These are phyloP conservation scores for Monosporozyma yasuniensis DNA, from an alignment of 805 yeast species.

Conservation along the genomic window DNA sequence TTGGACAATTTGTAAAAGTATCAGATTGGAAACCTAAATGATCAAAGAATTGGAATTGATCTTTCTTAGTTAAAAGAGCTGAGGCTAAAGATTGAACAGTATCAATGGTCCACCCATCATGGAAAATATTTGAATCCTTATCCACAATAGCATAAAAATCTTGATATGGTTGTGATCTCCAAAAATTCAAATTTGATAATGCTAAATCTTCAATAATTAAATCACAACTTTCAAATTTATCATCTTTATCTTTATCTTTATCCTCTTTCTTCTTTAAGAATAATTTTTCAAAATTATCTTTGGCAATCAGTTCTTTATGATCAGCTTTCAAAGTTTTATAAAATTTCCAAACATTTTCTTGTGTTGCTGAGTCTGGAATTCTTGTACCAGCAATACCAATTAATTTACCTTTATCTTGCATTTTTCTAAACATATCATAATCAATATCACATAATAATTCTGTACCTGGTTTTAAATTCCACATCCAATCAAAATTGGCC, in stretches of 20 bases:
- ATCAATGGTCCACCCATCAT: conserved; percentile 84
- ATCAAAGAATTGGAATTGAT: conserved; percentile 57
- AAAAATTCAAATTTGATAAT: conserved; percentile 47
- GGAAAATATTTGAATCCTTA: conserved; percentile 66
- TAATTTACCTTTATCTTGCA: conserved; percentile 58
- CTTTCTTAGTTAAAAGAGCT: conserved; percentile 53
- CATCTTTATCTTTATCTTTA: conserved; percentile 31
- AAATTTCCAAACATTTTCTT: conserved; percentile 59
- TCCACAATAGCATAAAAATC: conserved; percentile 59
- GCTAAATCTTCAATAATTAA: neutral
- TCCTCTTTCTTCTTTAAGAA: conserved; percentile 49
- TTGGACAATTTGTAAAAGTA: conserved; percentile 45
- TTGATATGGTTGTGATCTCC: conserved; percentile 55
- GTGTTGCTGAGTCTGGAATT: conserved; percentile 61
- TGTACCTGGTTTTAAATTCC: conserved; percentile 84
- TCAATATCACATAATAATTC: conserved; percentile 63
- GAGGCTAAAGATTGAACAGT: conserved; percentile 73
- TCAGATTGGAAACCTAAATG: conserved; percentile 47
- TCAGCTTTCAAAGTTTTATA: conserved; percentile 44
- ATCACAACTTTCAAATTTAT: conserved; percentile 1
- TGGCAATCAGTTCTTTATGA: conserved; percentile 45
- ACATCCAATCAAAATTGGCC: conserved; percentile 64
- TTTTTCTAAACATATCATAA: conserved; percentile 65
- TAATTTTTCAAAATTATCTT: conserved; percentile 56
- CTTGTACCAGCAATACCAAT: conserved; percentile 66